phyloP scores from a whole-genome alignment of 2,329 filamentous ascomycete species.

The Lecanicillium sp. region DNA sequence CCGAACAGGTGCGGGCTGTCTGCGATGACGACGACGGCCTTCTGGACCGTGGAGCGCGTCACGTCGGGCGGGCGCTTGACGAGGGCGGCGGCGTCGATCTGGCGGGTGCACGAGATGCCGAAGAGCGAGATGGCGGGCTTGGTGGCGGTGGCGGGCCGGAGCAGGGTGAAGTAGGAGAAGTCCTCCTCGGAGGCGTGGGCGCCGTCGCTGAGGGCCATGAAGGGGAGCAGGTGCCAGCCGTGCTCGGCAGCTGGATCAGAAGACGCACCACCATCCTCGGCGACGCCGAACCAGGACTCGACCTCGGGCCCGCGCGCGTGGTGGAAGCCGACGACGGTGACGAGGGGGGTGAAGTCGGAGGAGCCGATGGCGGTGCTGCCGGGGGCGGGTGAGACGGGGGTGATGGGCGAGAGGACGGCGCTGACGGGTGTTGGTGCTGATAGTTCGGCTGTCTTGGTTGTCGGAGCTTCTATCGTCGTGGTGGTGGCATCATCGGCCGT shows the following conservation, averaged over 20 bases:
- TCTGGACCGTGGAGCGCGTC: conserved; percentile 95
- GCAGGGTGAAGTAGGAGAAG: conserved; percentile 96
- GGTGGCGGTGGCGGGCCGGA: conserved; percentile 51
- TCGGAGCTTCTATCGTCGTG: background rate
- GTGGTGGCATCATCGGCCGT: background rate
- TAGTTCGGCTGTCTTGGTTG: too few relatives aligned
- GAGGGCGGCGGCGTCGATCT: conserved; percentile 74
- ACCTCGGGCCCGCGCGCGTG: conserved; percentile 87
- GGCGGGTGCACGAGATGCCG: conserved; percentile 90
- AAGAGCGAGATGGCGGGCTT: conserved; percentile 75
- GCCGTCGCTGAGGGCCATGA: conserved; percentile 94
- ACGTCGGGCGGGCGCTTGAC: conserved; percentile 79
- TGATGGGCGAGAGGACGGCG: conserved; percentile 27
- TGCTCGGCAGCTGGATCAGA: conserved; percentile 77
- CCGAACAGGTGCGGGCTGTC: conserved; percentile 88
- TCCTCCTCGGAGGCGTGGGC: conserved; percentile 90
- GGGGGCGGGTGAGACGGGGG: conserved; percentile 26
- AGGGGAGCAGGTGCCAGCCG: conserved; percentile 86
- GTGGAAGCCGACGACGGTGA: conserved; percentile 78
- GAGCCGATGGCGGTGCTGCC: conserved; percentile 25
- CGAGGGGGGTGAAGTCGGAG: conserved; percentile 54
- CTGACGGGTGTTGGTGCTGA: conserved; percentile 16
- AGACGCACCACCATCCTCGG: conserved; percentile 54
- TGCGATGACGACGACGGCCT: conserved; percentile 92
- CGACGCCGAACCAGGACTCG: conserved; percentile 78